Percentiles rank a stretch among this genome's conserved stretches.
These are phyloP conservation scores for Cytospora schulzeri DNA, from an alignment of 2,329 filamentous ascomycete genomes.

Conservation along the genomic window DNA sequence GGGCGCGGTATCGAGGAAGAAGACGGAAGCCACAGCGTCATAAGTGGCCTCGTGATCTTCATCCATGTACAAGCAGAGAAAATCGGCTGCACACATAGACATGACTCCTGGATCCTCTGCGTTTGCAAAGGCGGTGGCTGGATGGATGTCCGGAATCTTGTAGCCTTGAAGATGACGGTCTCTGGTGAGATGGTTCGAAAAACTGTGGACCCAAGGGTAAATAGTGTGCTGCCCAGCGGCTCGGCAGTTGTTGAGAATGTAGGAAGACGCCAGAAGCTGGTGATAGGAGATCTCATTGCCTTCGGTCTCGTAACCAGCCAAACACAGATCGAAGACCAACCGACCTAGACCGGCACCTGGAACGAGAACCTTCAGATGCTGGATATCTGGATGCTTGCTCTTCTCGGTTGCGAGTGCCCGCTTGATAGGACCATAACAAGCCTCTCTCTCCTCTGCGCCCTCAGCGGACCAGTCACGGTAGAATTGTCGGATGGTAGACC, in stretches of 20 bases:
- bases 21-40: conserved; percentile 85
- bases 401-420: conserved; percentile 60
- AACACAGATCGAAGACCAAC: conserved; percentile 84
- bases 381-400: conserved; percentile 31
- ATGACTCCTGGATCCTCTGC: conserved; percentile 61
- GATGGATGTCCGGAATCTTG: conserved; percentile 79
- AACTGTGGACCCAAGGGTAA: conserved; percentile 83
- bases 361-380: conserved; percentile 69
- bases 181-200: conserved; percentile 80
- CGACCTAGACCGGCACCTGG: conserved; percentile 89
- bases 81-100: conserved; percentile 93
- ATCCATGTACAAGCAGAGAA: conserved; percentile 79
- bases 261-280: conserved; percentile 82
- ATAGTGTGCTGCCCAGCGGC: conserved; percentile 67
- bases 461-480: conserved; percentile 92
- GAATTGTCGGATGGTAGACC: conserved; percentile 89
- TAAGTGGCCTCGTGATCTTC: conserved; percentile 64
- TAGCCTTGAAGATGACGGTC: conserved; percentile 75
- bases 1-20: conserved; percentile 96
- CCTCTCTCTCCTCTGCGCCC: conserved; percentile 72
- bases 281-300: conserved; percentile 98
- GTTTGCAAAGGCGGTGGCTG: conserved; percentile 55
- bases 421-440: conserved; percentile 76
- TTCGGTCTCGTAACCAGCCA: conserved; percentile 72
- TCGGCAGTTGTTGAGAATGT: conserved; percentile 70